phyloP scores from a whole-genome alignment of 768 basidiomycete species.

The Tricholoma hemisulphureum region DNA sequence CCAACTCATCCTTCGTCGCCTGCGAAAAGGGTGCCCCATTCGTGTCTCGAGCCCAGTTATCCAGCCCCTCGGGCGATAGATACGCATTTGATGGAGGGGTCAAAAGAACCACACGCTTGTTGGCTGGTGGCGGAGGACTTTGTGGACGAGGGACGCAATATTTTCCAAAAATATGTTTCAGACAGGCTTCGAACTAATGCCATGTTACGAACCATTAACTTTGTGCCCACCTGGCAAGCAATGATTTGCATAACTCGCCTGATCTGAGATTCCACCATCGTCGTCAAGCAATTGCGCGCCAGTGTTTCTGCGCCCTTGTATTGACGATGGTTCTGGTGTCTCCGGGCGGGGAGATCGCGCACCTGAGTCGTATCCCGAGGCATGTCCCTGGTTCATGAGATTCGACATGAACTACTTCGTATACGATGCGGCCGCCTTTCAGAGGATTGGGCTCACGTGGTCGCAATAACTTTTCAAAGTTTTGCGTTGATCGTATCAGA shows the following conservation, averaged over 20 bases:
- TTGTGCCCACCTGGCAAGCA: background rate
- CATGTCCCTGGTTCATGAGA: conserved; percentile 2
- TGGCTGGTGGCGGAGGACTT: conserved; percentile 11
- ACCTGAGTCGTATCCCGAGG: conserved; percentile 20
- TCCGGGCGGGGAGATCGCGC: conserved; percentile 53
- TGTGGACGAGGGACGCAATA: conserved; percentile 57
- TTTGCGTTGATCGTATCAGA: too few species aligned
- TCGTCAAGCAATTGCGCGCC: conserved; percentile 62
- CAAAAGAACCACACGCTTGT: conserved; percentile 34
- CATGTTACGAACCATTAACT: background rate
- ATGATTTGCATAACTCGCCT: conserved; percentile 40
- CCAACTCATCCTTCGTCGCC: conserved; percentile 75
- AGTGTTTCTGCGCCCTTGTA: conserved; percentile 57
- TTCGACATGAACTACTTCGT: background rate
- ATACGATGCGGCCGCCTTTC: background rate
- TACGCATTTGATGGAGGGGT: conserved; percentile 55
- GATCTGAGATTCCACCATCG: conserved; percentile 64
- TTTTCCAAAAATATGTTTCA: conserved; percentile 77
- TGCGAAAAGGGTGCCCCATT: conserved; percentile 79
- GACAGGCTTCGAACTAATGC: conserved; percentile 60
- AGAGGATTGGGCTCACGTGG: background rate
- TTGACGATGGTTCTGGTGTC: conserved; percentile 60
- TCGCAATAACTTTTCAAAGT: background rate
- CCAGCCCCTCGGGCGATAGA: conserved; percentile 59
- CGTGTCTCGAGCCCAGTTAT: conserved; percentile 76